These are phyloP conservation scores for Eucalyptus tenuipes DNA, from an alignment of 345 rosid genomes.

Conservation along the genomic window DNA sequence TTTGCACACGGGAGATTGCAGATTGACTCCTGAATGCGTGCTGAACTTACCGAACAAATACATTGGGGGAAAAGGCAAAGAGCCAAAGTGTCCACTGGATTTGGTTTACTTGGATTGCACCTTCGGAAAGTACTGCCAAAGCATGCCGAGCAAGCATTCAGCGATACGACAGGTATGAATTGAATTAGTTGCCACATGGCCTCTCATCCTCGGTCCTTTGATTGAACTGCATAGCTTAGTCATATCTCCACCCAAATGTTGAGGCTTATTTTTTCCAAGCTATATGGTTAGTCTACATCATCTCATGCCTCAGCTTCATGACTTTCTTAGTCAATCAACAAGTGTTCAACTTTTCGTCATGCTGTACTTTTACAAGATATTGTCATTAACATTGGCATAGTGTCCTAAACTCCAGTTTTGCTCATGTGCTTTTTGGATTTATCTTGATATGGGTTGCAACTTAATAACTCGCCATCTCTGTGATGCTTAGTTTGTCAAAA, in stretches of 20 bases:
- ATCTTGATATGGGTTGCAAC: background rate
- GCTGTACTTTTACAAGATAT: background rate
- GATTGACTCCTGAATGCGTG: conserved; percentile 60
- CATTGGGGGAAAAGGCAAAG: conserved; percentile 28
- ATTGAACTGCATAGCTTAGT: background rate
- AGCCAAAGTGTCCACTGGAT: conserved; percentile 46
- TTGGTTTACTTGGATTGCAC: conserved; percentile 81
- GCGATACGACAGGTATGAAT: conserved; percentile 56
- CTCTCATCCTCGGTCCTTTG: background rate
- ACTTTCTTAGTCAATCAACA: background rate
- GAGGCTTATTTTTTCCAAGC: background rate
- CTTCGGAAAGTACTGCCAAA: conserved; percentile 48
- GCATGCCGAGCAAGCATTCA: conserved; percentile 58
- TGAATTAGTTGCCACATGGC: background rate
- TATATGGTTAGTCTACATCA: background rate
- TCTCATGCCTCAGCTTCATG: background rate
- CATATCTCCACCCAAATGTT: background rate
- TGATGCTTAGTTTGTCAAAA: background rate
- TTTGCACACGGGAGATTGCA: conserved; percentile 89
- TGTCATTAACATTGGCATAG: background rate
- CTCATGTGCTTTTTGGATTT: background rate
- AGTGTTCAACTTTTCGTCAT: background rate
- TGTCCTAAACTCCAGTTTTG: background rate
- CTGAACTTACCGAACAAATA: conserved; percentile 47
- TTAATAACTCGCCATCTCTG: background rate